These are phyloP conservation scores for Colletotrichum sp. DNA, from an alignment of 2,329 filamentous ascomycete genomes.

Conservation along the genomic window DNA sequence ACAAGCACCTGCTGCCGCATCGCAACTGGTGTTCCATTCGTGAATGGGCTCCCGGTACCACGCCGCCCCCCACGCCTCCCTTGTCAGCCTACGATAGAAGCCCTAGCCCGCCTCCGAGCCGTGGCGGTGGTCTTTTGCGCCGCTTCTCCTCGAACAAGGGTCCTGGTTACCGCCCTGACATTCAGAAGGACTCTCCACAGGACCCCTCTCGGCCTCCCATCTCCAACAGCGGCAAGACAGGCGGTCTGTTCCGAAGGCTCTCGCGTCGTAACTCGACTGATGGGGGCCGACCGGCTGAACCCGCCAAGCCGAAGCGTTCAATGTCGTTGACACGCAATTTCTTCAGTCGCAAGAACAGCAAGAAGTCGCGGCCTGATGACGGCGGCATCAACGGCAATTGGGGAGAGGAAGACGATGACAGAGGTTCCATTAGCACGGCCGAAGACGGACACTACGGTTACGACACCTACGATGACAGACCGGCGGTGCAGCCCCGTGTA, in stretches of 20 bases:
- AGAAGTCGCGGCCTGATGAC: slow-evolving; percentile 46
- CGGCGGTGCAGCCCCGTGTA: slow-evolving; percentile 12
- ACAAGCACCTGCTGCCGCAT: slow-evolving; percentile 85
- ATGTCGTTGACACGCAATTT: slow-evolving; percentile 61
- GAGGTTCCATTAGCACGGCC: slow-evolving; percentile 33
- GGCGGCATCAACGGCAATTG: slow-evolving; percentile 62
- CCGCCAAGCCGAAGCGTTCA: slow-evolving; percentile 56
- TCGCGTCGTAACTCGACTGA: slow-evolving; percentile 44
- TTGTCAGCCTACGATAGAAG: slow-evolving; percentile 50
- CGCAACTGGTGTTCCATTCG: slow-evolving; percentile 96
- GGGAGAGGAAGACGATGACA: slow-evolving; percentile 48
- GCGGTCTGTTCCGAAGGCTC: slow-evolving; percentile 34
- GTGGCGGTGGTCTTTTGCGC: slow-evolving; percentile 44
- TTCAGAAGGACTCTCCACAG: slow-evolving; percentile 33
- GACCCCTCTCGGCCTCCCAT: slow-evolving; percentile 54
- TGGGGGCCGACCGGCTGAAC: slow-evolving; percentile 36
- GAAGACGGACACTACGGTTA: slow-evolving; percentile 26
- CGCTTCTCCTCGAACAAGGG: slow-evolving; percentile 49
- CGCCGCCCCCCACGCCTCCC: slow-evolving; percentile 73
- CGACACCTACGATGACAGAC: slow-evolving; percentile 18
- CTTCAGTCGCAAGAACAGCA: slow-evolving; percentile 48
- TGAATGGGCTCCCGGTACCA: slow-evolving; percentile 79
- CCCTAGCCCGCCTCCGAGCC: slow-evolving; percentile 41
- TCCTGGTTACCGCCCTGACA: slow-evolving; percentile 40
- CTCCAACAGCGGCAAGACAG: slow-evolving; percentile 38